Base-by-base conservation (phyloP, 345 rosid species). In the Eucalyptus polybractea region DNA sequence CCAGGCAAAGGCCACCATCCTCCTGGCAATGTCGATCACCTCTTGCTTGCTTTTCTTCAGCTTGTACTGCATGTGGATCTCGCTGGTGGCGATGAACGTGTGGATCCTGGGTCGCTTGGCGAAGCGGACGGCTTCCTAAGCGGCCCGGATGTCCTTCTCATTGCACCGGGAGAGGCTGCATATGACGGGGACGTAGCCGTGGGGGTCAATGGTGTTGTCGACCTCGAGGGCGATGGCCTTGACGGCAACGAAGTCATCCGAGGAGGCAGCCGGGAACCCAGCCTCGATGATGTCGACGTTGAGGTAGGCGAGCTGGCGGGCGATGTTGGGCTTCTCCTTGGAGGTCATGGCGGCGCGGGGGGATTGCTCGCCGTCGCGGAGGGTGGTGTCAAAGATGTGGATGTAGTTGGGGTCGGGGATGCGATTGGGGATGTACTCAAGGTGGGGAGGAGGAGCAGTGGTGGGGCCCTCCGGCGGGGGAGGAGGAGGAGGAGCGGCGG, bases 281-380 rank as follows among this genome's bases (percentile, higher is more conserved):
- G 97, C 99, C 87, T 97, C 98, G 19, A 98, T 98, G 14, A 97
- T 93, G 90, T 98, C 99, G 1, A 98, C 99, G 29, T 96, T 96
- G 80, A 97, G 96, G 90, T 94, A 96, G 8, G 97, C 93, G 1
- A 97, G 94, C 91, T 97, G 98, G 49, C 96, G 97, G 24, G 99
- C 99, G 81, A 98, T 96, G 91, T 94, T 96, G 5, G 96, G 94
- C 88, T 96, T 97, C 89, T 97, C 97, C 90, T 96, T 97, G 88
- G 99, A 94, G 19, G 99, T 97, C n/a, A 98, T 91, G 6, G 98
- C 93, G 90, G 99, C 99, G 80, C 99, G 98, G 1, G 99, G 99
- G 89, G 99, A 97, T 90, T 97, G 99, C 89, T 98, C 99, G 56
- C 99, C 99, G 89, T 98, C 99, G 5, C 99, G 98, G 91, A 98